Conservation (phyloP, 116 monocot genomes). For the Zostera marina region DNA sequence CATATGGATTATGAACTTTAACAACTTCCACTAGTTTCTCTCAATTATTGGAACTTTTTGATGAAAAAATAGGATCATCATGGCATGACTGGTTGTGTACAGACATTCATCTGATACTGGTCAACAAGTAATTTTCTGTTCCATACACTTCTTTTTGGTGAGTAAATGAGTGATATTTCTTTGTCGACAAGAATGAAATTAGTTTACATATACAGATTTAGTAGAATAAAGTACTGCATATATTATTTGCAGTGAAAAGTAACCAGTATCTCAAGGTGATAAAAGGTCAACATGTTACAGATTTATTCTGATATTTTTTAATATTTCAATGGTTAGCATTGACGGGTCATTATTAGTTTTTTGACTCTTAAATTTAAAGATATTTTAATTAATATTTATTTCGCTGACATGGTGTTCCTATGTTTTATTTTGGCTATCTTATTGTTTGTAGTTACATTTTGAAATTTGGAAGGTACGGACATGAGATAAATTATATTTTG, state of each 20-base stretch:
- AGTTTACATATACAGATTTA: background rate
- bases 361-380: no score
- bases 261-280: no score
- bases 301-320: no score
- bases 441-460: no score
- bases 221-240: background rate
- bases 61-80: constrained; percentile 1
- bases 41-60: background rate
- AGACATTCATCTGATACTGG: constrained; percentile 4
- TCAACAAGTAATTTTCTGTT: constrained; percentile 3
- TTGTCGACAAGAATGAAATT: background rate
- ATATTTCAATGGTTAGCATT: no score
- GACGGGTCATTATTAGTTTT: no score
- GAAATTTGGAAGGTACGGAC: no score
- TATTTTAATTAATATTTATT: background rate
- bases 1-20: background rate
- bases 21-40: background rate
- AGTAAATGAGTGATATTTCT: background rate
- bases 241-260: background rate
- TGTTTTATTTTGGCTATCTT: no score
- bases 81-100: background rate
- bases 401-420: background rate
- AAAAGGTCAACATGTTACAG: no score
- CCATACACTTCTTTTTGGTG: background rate
- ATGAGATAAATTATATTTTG: no score